Base-by-base conservation (phyloP, 2,329 filamentous ascomycete species). In the Sporothrix humicola region DNA sequence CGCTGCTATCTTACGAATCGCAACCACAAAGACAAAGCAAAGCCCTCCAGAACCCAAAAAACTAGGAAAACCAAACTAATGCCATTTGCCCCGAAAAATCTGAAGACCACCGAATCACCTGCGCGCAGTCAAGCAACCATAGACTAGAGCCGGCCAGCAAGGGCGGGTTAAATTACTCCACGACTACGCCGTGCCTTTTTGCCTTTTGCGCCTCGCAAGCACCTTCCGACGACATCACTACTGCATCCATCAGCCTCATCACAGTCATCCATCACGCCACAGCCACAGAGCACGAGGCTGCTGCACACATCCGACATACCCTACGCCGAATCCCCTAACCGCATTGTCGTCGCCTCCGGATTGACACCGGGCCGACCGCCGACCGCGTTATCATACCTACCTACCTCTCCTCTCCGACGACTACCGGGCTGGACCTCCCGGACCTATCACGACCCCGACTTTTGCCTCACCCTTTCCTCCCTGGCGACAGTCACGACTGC, bases 1-100 rank as follows among this genome's bases (percentile, higher is more conserved):
- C 10, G 15, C 26, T 26, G 42, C 15, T 68, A 7, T 68, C 46
- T 15, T 46, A 23, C 13, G 48, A 10, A 50, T 46, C 37, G 46
- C n/a, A 17, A 50, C 50, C 68, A 52, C 46, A 48, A n/a, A 52
- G 37, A 70, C n/a, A 56, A 70, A 56, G 65, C 23, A 13, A 65
- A 9, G 12, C 37, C 42, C 26, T 50, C 48, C 15, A 20, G 31
- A 37, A 37, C 31, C 31, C 31, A 37, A 37, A 58, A 66, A 59
- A 58, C 15, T 37, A 26, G 37, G 37, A 70, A 58, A 70, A 59
- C 37, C 52, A 58, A 44, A 58, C 68, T 70, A 70, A 59, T 10
- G 68, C 31, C 31, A n/a, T 48, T 69, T 58, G 31, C 50, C 68
- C 52, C 68, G 42, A 70, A 70, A 70, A 70, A 58, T 70, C 68